phyloP scores from a whole-genome alignment of 768 basidiomycete species.

The Mycena albidolilacea region DNA sequence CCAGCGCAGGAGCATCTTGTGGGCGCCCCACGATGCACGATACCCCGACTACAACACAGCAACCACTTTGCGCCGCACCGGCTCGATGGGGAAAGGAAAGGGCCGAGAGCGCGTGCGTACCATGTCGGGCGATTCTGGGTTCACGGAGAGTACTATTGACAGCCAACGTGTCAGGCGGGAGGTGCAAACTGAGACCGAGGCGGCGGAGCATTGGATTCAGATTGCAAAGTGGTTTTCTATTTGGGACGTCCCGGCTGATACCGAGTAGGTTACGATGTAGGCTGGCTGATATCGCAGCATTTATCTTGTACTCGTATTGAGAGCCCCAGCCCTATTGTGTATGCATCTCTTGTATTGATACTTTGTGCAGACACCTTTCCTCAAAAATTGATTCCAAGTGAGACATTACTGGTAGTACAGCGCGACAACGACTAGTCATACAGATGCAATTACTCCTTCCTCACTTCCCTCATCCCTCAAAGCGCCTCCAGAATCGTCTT shows the following conservation, averaged over 20 bases:
- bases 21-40: constrained; percentile 22
- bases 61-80: background rate
- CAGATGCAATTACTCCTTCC: background rate
- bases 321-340: no score
- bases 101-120: constrained; percentile 1
- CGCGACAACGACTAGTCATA: background rate
- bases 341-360: no score
- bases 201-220: background rate
- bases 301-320: constrained; percentile 4
- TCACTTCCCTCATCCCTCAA: constrained; percentile 8
- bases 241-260: constrained; percentile 1
- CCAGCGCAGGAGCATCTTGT: constrained; percentile 32
- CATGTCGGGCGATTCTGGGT: constrained; percentile 8
- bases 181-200: constrained; percentile 16
- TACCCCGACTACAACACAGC: background rate
- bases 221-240: background rate
- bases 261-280: constrained; percentile 7
- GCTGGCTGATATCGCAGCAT: background rate
- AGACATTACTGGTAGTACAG: no score
- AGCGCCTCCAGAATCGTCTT: constrained; percentile 79
- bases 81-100: constrained; percentile 14
- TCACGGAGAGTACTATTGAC: background rate
- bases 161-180: constrained; percentile 16
- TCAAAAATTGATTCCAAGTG: no score
- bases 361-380: no score